Conservation (phyloP, 805 yeast genomes). For the Candida morakotiae region DNA sequence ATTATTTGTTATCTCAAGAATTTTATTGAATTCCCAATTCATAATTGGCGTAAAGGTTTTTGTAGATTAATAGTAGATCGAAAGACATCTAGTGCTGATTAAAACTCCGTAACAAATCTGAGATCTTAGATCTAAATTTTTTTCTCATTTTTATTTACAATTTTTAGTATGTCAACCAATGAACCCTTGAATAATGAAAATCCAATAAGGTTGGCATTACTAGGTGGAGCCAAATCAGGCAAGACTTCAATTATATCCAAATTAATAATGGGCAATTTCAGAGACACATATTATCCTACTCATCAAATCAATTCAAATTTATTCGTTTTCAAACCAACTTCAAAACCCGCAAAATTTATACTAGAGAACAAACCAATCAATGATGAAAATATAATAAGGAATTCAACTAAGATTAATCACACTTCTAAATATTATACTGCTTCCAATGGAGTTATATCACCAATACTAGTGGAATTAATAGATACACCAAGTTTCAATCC, state of each 20-base stretch:
- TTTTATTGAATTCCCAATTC: too few species aligned
- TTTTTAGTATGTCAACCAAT: too few species aligned
- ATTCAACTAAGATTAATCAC: background rate
- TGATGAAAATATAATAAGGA: background rate
- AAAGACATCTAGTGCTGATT: too few species aligned
- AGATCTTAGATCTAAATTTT: background rate
- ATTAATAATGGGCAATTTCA: slow-evolving; percentile 43
- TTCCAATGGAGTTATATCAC: slow-evolving; percentile 26
- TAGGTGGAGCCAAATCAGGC: slow-evolving; percentile 59
- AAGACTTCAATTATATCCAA: slow-evolving; percentile 55
- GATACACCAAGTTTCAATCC: slow-evolving; percentile 74
- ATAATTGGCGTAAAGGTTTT: too few species aligned
- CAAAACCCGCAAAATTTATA: slow-evolving; percentile 13
- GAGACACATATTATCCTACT: slow-evolving; percentile 76
- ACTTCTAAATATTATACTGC: background rate
- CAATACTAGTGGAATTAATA: slow-evolving; percentile 62
- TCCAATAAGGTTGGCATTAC: slow-evolving; percentile 55
- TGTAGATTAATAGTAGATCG: too few species aligned
- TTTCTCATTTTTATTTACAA: background rate
- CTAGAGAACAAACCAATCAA: slow-evolving; percentile 17
- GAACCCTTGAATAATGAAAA: slow-evolving; percentile 18
- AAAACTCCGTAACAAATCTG: too few species aligned
- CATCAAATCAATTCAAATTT: slow-evolving; percentile 55
- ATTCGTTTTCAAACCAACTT: slow-evolving; percentile 47
- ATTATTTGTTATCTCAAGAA: too few species aligned